Conservation (phyloP, 179 eudicot species). For the Actinidia polygama region DNA sequence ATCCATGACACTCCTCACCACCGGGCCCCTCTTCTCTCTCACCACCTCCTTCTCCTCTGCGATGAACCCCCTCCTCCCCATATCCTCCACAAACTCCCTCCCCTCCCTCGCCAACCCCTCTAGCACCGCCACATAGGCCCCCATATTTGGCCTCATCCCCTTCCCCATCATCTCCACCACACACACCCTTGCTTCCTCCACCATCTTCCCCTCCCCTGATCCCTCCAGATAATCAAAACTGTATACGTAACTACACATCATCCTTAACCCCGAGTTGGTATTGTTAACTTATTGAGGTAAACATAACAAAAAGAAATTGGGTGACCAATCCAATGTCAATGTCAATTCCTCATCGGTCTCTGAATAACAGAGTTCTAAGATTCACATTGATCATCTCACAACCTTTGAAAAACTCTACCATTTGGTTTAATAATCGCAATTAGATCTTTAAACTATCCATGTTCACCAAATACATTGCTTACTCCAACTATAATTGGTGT, state of each 20-base stretch:
- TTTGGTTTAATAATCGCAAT: too few species aligned
- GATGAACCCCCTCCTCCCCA: constrained; percentile 56
- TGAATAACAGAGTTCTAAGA: too few species aligned
- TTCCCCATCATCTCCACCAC: constrained; percentile 69
- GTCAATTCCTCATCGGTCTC: too few species aligned
- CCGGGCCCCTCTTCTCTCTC: constrained; percentile 47
- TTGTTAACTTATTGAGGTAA: too few species aligned
- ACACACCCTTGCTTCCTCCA: constrained; percentile 40
- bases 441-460: too few species aligned
- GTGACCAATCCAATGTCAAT: too few species aligned
- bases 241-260: constrained; percentile 70
- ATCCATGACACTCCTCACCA: constrained; percentile 44
- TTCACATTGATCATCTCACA: too few species aligned
- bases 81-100: constrained; percentile 50
- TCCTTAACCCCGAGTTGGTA: constrained; percentile 80
- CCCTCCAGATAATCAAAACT: constrained; percentile 57
- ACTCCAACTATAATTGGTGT: too few species aligned
- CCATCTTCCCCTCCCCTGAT: constrained; percentile 34
- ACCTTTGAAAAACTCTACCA: too few species aligned
- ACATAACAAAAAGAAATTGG: too few species aligned
- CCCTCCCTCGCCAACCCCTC: constrained; percentile 67
- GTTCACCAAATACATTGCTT: too few species aligned
- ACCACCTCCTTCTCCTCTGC: constrained; percentile 54
- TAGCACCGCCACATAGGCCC: constrained; percentile 46
- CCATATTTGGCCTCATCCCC: constrained; percentile 42